These are phyloP conservation scores for Chlorella variabilis DNA, from an alignment of 163 green algal species.

Conservation along the genomic window DNA sequence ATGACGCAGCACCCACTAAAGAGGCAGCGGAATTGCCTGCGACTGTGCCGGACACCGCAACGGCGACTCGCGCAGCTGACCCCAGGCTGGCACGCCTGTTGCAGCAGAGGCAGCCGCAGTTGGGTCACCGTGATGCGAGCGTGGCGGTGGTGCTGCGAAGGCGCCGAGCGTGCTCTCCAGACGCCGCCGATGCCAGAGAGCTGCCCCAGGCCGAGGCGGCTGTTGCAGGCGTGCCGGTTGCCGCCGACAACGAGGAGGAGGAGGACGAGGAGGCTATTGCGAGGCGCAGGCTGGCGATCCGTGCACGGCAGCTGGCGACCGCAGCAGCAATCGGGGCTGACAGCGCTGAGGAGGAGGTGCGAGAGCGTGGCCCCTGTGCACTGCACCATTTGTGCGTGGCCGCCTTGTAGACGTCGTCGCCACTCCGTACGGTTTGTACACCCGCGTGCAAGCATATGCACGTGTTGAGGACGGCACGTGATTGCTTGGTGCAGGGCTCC, in stretches of 20 bases:
- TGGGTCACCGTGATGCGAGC: conserved; percentile 46
- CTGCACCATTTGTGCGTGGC: no score
- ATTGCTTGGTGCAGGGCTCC: conserved; percentile 41
- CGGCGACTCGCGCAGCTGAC: neutral
- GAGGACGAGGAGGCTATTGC: conserved; percentile 65
- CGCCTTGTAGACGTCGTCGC: neutral
- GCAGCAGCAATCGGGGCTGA: neutral
- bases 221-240: conserved; percentile 19
- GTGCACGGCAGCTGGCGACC: conserved; percentile 51
- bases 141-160: conserved; percentile 13
- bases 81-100: neutral
- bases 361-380: neutral
- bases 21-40: conserved; percentile 9
- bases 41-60: neutral
- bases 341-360: conserved; percentile 1
- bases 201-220: conserved; percentile 5
- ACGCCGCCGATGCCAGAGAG: neutral
- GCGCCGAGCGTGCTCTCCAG: neutral
- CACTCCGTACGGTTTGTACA: neutral
- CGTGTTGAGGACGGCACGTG: no score
- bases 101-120: neutral
- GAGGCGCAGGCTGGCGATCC: conserved; percentile 56
- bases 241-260: conserved; percentile 50
- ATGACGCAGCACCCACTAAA: conserved; percentile 16
- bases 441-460: conserved; percentile 17